Percentiles rank a stretch among this genome's conserved stretches.
These are phyloP conservation scores for Leucocoprinus sp. DNA, from an alignment of 768 basidiomycete species.

Conservation along the genomic window DNA sequence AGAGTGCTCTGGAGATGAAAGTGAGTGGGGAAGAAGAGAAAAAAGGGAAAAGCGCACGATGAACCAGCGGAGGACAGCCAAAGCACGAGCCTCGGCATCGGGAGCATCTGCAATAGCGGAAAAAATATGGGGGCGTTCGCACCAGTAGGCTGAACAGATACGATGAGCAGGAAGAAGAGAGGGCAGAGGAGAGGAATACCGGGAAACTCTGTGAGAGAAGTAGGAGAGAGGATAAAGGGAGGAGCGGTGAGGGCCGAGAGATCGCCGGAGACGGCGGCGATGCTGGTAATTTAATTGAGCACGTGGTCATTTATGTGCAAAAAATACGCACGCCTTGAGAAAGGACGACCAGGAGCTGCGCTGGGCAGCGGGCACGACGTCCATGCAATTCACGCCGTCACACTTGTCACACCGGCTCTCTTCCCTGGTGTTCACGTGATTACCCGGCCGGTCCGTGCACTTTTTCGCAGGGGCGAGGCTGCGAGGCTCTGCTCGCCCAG, in stretches of 20 bases:
- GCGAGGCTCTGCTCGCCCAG: too few species aligned
- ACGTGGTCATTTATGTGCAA: conserved; percentile 3
- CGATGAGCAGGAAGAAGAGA: background rate
- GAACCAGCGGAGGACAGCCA: conserved; percentile 92
- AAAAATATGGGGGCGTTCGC: conserved; percentile 87
- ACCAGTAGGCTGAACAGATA: conserved; percentile 75
- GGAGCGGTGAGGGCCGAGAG: conserved; percentile 79
- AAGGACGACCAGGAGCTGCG: conserved; percentile 85
- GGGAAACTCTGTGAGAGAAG: conserved; percentile 88
- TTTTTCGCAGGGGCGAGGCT: too few species aligned
- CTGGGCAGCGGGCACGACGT: conserved; percentile 79
- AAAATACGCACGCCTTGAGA: conserved; percentile 68
- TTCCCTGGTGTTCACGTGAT: too few species aligned
- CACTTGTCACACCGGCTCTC: too few species aligned
- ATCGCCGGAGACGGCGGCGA: conserved; percentile 84
- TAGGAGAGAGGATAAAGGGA: conserved; percentile 87
- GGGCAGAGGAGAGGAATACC: conserved; percentile 35
- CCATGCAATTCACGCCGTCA: too few species aligned
- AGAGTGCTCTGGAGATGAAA: conserved; percentile 58
- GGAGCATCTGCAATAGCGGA: conserved; percentile 75
- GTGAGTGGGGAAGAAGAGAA: background rate
- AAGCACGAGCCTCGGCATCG: conserved; percentile 56
- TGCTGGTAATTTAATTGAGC: conserved; percentile 31
- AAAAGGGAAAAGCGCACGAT: conserved; percentile 45
- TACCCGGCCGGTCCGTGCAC: too few species aligned